Percentiles rank a stretch among this genome's conserved stretches.
phyloP scores from a whole-genome alignment of 2,329 filamentous ascomycete genomes.

The Rhinocladiella similis region DNA sequence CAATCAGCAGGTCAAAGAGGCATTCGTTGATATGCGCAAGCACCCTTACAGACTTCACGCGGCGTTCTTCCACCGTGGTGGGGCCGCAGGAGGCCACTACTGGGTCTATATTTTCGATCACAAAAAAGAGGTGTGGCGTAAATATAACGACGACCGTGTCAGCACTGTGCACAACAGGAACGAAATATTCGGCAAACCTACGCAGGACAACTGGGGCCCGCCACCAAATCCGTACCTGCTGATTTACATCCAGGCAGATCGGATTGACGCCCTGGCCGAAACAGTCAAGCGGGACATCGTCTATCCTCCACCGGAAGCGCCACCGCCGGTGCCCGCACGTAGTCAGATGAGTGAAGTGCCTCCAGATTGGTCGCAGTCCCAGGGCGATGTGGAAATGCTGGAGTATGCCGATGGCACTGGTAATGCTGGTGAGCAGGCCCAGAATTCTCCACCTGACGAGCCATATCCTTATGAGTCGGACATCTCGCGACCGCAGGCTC shows the following conservation, averaged over 20 bases:
- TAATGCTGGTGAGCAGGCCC: conserved; percentile 23
- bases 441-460: background rate
- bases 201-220: conserved; percentile 39
- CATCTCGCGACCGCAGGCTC: conserved; percentile 3
- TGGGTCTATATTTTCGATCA: conserved; percentile 97
- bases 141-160: conserved; percentile 89
- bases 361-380: background rate
- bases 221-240: conserved; percentile 59
- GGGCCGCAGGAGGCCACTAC: conserved; percentile 78
- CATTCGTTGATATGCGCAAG: conserved; percentile 64
- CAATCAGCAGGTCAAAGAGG: conserved; percentile 48
- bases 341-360: conserved; percentile 22
- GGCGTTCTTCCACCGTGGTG: conserved; percentile 81
- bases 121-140: conserved; percentile 76
- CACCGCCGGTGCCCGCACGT: conserved; percentile 14
- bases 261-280: conserved; percentile 60
- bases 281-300: conserved; percentile 52
- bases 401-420: conserved; percentile 18
- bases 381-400: conserved; percentile 22
- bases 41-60: conserved; percentile 83
- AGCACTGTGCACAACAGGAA: conserved; percentile 63
- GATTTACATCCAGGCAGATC: conserved; percentile 73
- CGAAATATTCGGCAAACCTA: conserved; percentile 53
- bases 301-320: conserved; percentile 17
- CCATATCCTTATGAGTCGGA: conserved; percentile 1